These are phyloP conservation scores for Globisporangium nagaii DNA, from an alignment of 352 stramenopile genomes.

Conservation along the genomic window DNA sequence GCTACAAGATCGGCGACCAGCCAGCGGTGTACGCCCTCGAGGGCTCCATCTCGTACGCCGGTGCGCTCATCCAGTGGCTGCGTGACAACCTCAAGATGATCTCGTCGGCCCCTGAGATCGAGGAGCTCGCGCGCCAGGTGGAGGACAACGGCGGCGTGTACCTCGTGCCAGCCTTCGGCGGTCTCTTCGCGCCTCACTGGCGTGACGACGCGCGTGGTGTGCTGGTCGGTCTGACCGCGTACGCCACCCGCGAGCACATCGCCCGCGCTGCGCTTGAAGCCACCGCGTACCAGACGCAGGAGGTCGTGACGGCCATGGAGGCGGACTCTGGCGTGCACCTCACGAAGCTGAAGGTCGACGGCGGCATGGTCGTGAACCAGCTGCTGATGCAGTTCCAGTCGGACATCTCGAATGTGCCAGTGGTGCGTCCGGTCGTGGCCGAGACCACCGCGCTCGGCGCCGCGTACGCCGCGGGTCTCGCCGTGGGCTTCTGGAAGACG, in stretches of 20 bases:
- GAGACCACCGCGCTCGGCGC: conserved; percentile 98
- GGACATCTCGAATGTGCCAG: conserved; percentile 92
- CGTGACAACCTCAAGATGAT: conserved; percentile 98
- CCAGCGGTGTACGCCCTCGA: conserved; percentile 96
- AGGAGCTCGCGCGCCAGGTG: conserved; percentile 84
- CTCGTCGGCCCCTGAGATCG: conserved; percentile 78
- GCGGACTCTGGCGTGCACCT: conserved; percentile 88
- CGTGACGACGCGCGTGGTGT: conserved; percentile 93
- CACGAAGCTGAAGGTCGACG: conserved; percentile 93
- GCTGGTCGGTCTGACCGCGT: conserved; percentile 95
- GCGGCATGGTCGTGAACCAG: conserved; percentile 96
- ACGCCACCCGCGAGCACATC: conserved; percentile 94
- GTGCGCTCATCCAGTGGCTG: conserved; percentile 97
- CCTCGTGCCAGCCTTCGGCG: conserved; percentile 97
- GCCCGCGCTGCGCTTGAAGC: conserved; percentile 95
- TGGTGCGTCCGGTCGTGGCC: conserved; percentile 91
- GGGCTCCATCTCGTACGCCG: conserved; percentile 94
- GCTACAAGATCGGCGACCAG: conserved; percentile 77
- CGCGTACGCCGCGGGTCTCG: conserved; percentile 95
- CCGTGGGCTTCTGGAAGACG: conserved; percentile 94
- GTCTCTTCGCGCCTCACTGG: conserved; percentile 98
- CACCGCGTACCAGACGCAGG: conserved; percentile 93
- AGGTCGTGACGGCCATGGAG: conserved; percentile 95
- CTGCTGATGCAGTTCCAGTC: conserved; percentile 99
- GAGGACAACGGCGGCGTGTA: conserved; percentile 95